A percentile compares a stretch with the other conserved stretches of the same genome.
Conservation (phyloP, 148 eudicot genomes). For the Selenicereus undatus region DNA sequence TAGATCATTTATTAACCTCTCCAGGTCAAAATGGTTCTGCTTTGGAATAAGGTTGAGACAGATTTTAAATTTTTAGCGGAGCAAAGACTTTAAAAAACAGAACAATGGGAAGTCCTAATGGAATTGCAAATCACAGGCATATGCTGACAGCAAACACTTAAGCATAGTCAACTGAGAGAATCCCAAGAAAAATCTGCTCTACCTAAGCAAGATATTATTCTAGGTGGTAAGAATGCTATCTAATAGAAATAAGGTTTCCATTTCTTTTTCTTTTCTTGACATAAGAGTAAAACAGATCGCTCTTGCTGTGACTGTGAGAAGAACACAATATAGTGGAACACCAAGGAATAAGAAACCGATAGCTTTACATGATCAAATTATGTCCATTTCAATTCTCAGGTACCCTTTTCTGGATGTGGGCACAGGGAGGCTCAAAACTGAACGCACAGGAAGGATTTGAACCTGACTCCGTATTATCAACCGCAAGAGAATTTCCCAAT, state of each 20-base stretch:
- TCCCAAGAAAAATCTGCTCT: neutral
- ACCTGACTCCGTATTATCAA: neutral
- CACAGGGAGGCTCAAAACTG: neutral
- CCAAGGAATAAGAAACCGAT: neutral
- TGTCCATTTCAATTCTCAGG: neutral
- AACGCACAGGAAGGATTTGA: neutral
- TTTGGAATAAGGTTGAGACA: no score
- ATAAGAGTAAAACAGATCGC: neutral
- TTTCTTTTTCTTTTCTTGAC: neutral
- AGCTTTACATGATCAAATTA: neutral
- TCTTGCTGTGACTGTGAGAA: neutral
- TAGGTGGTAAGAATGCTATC: neutral
- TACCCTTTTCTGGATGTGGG: neutral
- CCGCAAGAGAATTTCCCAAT: neutral
- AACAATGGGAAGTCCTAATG: neutral
- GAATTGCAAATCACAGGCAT: neutral
- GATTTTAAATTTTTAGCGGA: neutral
- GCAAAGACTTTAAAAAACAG: neutral
- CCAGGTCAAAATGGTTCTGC: neutral
- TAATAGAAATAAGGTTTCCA: neutral
- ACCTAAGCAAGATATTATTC: neutral
- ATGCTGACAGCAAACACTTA: neutral
- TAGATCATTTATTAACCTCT: neutral
- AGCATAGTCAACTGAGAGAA: neutral
- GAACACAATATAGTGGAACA: neutral